Base-by-base conservation (phyloP, 202 grass and related monocot genomes). In the Zizania palustris region DNA sequence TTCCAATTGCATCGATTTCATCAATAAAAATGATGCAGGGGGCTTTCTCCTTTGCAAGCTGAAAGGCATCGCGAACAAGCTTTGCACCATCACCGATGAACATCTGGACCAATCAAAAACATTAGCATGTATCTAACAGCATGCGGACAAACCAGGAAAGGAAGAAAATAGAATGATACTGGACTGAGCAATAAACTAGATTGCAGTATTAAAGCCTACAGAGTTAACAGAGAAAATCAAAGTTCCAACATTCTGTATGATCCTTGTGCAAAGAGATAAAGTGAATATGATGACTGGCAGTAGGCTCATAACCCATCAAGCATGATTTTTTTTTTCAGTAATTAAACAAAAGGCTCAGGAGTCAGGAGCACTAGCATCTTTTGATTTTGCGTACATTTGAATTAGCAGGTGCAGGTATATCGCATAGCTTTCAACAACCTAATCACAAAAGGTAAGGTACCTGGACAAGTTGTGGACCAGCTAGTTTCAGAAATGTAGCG, bases 11-110 rank as follows among this genome's bases (percentile, higher is more conserved):
- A 87, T 98, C 91, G 21, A 98, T 93, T 84, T 94, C 91, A 83
- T 98, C 95, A 39, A 98, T 98, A 70, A 98, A 94, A 60, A 98
- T 98, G 57, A 98, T 92, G 73, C 91, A 98, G 3, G 95, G 95
- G 42, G 95, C 43, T 76, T 94, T 98, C 64, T 94, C 91, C 72
- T 98, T 98, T 4, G 95, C 95, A 13, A 98, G 80, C 87, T 92
- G 87, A 79, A 98, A 94, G 22, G 95, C 91, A 85, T 94, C 95
- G 36, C 89, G 84, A 57, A 98, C 95, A 10, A 98, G 89, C 78
- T 92, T 93, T 74, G 95, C 91, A 46, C 95, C 95, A 38, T 94
- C 86, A 80, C 95, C 95, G 3, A 97, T 94, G 85, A 90, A 94
- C 91, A 87, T 98, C 95, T 98, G 89, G 15, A 88, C 7, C 19